phyloP scores from a whole-genome alignment of 495 filamentous ascomycete genomes.

The Pseudotulostoma volvatum region DNA sequence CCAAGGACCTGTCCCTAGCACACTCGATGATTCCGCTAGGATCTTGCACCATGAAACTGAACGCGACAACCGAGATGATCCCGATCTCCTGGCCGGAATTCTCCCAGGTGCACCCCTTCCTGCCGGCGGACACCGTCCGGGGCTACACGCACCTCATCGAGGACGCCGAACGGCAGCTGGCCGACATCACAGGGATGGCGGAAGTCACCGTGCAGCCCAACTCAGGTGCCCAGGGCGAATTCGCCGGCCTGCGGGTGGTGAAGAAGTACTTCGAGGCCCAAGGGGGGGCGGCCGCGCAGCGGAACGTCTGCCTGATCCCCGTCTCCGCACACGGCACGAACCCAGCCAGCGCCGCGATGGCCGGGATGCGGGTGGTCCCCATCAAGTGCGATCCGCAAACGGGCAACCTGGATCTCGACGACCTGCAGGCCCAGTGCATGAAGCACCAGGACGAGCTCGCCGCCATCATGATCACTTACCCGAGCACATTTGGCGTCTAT shows the following conservation, averaged over 20 bases:
- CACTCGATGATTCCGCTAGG: conserved; percentile 99
- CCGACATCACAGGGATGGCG: conserved; percentile 80
- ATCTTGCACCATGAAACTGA: conserved; percentile 99
- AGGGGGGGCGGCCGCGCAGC: conserved; percentile 44
- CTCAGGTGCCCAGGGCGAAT: conserved; percentile 94
- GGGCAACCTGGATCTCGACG: conserved; percentile 78
- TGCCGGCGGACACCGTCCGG: conserved; percentile 40
- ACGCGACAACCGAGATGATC: conserved; percentile 87
- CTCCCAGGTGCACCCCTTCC: conserved; percentile 74
- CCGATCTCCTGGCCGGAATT: conserved; percentile 78
- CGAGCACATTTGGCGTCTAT: conserved; percentile 92
- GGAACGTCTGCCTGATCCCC: conserved; percentile 91
- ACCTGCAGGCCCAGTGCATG: conserved; percentile 75
- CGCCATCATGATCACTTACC: conserved; percentile 98
- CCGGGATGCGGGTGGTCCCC: conserved; percentile 88
- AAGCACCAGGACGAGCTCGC: conserved; percentile 74
- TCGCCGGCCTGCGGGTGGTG: conserved; percentile 84
- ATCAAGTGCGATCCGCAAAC: conserved; percentile 81
- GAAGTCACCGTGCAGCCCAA: conserved; percentile 88
- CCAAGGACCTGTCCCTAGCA: conserved; percentile 84
- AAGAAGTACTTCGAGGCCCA: conserved; percentile 66
- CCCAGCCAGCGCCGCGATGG: conserved; percentile 92
- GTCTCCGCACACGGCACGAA: conserved; percentile 97
- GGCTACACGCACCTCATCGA: conserved; percentile 58
- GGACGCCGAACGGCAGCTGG: conserved; percentile 60